phyloP scores from a whole-genome alignment of 371 early-diverging fungal species.

The Syncephalastrum sp. region DNA sequence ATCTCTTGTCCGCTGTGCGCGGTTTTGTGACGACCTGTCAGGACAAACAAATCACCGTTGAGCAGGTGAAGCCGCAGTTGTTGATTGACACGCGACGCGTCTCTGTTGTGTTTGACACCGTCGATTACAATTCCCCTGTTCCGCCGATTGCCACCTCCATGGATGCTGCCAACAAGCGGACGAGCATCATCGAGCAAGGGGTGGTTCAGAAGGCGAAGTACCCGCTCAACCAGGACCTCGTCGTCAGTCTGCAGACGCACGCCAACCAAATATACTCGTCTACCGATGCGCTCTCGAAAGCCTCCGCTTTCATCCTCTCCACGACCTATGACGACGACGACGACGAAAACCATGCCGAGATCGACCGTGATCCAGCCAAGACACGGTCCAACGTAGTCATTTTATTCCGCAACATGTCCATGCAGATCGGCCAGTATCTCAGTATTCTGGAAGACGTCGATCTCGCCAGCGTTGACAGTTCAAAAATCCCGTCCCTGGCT shows the following conservation, averaged over 20 bases:
- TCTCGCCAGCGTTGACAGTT: constrained; percentile 21
- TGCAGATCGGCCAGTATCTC: constrained; percentile 40
- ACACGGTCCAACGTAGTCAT: constrained; percentile 29
- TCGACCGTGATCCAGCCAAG: constrained; percentile 18
- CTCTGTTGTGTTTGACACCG: background rate
- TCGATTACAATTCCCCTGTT: background rate
- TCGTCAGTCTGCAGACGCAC: constrained; percentile 47
- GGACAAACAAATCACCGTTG: constrained; percentile 32
- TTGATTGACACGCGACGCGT: constrained; percentile 18
- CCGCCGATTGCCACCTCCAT: background rate
- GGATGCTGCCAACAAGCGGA: background rate
- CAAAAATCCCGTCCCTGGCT: constrained; percentile 40
- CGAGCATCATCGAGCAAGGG: constrained; percentile 9
- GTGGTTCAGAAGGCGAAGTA: constrained; percentile 30
- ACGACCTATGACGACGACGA: constrained; percentile 1
- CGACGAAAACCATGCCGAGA: constrained; percentile 5
- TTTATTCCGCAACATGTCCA: constrained; percentile 52
- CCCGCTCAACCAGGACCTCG: constrained; percentile 42
- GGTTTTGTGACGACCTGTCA: constrained; percentile 58
- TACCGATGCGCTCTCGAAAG: constrained; percentile 39
- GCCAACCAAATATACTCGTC: constrained; percentile 48
- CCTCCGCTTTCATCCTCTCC: constrained; percentile 24
- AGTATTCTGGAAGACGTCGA: constrained; percentile 42
- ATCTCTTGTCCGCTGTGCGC: constrained; percentile 75
- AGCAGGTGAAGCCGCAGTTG: constrained; percentile 27